Evolutionary conservation across 192 early-diverging fungal species (phyloP).

Genomic region (Coemansia sp.): DNA sequence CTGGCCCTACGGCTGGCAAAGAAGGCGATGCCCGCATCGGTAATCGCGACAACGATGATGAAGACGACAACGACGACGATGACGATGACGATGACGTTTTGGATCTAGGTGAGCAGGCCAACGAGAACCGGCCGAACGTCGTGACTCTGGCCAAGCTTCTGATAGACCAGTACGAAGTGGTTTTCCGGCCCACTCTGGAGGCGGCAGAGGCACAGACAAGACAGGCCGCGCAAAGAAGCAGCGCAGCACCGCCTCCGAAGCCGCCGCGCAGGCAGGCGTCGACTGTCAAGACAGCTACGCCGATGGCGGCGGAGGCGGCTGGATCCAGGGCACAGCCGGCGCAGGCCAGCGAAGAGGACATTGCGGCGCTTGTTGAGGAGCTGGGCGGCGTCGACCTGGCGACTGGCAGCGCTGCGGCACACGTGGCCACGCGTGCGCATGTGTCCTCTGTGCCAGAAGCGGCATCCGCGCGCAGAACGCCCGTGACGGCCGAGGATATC

Average conservation of each 20-base stretch:
- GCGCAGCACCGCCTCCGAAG: constrained; percentile 25
- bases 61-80: constrained; percentile 14
- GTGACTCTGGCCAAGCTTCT: constrained; percentile 44
- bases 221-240: background rate
- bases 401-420: background rate
- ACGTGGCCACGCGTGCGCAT: background rate
- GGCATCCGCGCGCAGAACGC: background rate
- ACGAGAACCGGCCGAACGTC: constrained; percentile 47
- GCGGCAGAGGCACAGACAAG: constrained; percentile 41
- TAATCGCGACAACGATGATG: constrained; percentile 8
- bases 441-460: background rate
- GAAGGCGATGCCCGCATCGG: constrained; percentile 3
- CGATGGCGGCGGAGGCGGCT: background rate
- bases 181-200: constrained; percentile 51
- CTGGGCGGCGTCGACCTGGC: constrained; percentile 18
- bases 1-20: background rate
- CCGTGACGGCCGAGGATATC: constrained; percentile 45
- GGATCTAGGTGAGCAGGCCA: constrained; percentile 15
- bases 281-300: background rate
- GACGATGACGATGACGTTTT: constrained; percentile 33
- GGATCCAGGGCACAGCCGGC: constrained; percentile 1
- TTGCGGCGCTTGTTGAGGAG: constrained; percentile 43
- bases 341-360: constrained; percentile 48
- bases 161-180: constrained; percentile 50
- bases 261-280: constrained; percentile 28